A percentile compares a stretch with the other conserved stretches of the same genome.
Evolutionary conservation across 331 rosid genomes (phyloP).

Genomic region (Acacia concinna): DNA sequence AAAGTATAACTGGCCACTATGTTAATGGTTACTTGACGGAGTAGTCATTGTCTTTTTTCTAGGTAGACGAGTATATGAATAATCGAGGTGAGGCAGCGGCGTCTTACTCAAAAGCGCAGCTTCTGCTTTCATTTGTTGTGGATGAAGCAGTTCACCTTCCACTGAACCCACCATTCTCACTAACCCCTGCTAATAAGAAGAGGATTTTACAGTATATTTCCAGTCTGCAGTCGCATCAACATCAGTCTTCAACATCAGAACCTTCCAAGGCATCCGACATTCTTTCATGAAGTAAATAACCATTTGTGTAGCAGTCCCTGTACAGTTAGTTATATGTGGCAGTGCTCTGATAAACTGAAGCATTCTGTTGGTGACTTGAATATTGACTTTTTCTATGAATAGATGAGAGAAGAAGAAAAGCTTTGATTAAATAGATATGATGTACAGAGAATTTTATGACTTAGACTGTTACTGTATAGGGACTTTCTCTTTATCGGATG

Average conservation of each 20-base stretch:
- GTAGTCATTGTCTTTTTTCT: conserved; percentile 24
- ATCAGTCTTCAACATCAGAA: conserved; percentile 41
- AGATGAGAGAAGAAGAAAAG: neutral
- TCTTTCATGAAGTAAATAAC: conserved; percentile 38
- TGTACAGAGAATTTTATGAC: conserved; percentile 5
- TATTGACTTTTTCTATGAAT: neutral
- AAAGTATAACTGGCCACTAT: neutral
- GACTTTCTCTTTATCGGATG: neutral
- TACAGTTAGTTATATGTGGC: conserved; percentile 29
- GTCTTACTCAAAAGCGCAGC: conserved; percentile 76
- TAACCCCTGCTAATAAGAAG: conserved; percentile 50
- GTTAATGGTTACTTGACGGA: conserved; percentile 7
- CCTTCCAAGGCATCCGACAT: conserved; percentile 34
- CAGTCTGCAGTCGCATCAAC: conserved; percentile 48
- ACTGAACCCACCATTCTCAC: conserved; percentile 70
- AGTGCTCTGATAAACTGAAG: conserved; percentile 34
- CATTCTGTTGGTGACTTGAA: conserved; percentile 30
- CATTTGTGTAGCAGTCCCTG: conserved; percentile 40
- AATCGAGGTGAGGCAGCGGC: conserved; percentile 57
- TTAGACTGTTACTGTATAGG: neutral
- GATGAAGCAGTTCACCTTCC: conserved; percentile 74
- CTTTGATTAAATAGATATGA: neutral
- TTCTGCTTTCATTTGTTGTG: conserved; percentile 72
- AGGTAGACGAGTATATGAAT: conserved; percentile 80
- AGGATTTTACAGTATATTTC: conserved; percentile 66